These are phyloP conservation scores for Carallia brachiata DNA, from an alignment of 345 rosid genomes.

Conservation along the genomic window DNA sequence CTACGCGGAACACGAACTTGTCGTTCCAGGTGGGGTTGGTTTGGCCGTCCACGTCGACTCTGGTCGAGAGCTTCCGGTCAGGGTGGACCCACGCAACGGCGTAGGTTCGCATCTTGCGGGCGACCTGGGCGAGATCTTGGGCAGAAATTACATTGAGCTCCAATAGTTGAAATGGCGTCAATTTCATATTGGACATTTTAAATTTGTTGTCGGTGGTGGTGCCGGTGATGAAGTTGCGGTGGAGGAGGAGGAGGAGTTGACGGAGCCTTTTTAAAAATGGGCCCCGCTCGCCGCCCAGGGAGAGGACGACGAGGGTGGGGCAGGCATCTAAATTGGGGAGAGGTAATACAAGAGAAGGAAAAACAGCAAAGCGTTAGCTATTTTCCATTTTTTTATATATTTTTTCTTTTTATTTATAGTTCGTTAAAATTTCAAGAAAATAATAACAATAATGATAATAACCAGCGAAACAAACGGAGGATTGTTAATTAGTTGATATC, in stretches of 20 bases:
- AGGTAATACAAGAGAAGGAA: not conserved
- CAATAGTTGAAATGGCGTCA: slow-evolving; percentile 63
- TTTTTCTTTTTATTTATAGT: not conserved
- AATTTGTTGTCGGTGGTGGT: not conserved
- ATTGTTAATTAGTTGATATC: not conserved
- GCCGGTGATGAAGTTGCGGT: not conserved
- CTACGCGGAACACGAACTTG: slow-evolving; percentile 86
- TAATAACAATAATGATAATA: not conserved
- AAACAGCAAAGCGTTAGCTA: not conserved
- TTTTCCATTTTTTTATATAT: not conserved
- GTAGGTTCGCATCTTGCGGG: slow-evolving; percentile 78
- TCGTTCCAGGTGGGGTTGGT: slow-evolving; percentile 91
- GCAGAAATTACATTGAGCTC: slow-evolving; percentile 85
- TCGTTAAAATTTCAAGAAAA: not conserved
- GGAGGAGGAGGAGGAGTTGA: not conserved
- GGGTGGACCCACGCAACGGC: slow-evolving; percentile 91
- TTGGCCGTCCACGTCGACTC: slow-evolving; percentile 61
- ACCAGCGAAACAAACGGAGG: not conserved
- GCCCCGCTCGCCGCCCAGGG: slow-evolving; percentile 14
- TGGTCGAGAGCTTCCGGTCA: slow-evolving; percentile 72
- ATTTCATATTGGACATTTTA: slow-evolving; percentile 7
- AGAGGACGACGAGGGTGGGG: slow-evolving; percentile 17
- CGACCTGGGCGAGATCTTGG: slow-evolving; percentile 58
- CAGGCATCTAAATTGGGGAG: not conserved
- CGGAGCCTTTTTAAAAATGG: not conserved